Conservation (phyloP, 768 basidiomycete genomes). For the Lactarius hatsudake region DNA sequence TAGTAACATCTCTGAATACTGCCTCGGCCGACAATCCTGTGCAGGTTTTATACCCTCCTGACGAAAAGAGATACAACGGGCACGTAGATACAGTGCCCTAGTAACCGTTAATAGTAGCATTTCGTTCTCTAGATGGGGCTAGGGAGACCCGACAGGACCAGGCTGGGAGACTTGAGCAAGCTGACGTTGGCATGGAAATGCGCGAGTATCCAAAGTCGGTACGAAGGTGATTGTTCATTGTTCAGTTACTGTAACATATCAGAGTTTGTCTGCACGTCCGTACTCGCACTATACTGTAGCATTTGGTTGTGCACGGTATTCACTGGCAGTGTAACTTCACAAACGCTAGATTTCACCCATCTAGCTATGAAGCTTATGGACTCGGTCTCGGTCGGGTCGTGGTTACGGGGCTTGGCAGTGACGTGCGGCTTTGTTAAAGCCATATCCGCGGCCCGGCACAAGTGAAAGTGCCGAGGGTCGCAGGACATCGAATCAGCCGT, state of each 20-base stretch:
- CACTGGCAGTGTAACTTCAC: not conserved
- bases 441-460: not conserved
- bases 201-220: not conserved
- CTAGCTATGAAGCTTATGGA: not conserved
- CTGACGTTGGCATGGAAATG: not conserved
- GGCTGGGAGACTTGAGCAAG: not conserved
- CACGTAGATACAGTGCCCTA: not conserved
- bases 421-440: no score
- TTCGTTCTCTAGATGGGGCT: not conserved
- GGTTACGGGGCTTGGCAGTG: not conserved
- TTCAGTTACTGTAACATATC: not conserved
- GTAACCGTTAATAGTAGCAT: not conserved
- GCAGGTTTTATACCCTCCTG: constrained; percentile 1
- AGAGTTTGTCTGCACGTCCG: not conserved
- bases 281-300: not conserved
- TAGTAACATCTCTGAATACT: not conserved
- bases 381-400: not conserved
- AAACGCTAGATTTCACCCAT: not conserved
- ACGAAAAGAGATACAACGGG: not conserved
- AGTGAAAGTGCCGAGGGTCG: no score
- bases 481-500: no score
- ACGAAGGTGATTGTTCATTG: not conserved
- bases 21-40: not conserved
- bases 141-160: not conserved
- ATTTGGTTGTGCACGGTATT: not conserved